Percentiles rank a stretch among this genome's conserved stretches.
Conservation (phyloP, 148 eudicot genomes). For the Rhododendron simsii region DNA sequence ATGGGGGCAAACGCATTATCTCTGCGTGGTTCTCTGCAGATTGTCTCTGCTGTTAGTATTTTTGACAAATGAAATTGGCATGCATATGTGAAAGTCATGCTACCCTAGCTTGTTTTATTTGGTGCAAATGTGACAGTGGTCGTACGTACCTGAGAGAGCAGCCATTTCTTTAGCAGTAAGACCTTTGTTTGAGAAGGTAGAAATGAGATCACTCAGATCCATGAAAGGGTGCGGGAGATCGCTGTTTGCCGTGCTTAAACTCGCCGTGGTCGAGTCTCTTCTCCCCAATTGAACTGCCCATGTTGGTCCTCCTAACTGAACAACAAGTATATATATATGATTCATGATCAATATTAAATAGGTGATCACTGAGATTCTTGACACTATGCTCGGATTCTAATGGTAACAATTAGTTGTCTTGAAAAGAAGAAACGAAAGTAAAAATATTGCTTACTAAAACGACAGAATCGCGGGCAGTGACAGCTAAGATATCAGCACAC, state of each 20-base stretch:
- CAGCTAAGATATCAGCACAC: slow-evolving; percentile 15
- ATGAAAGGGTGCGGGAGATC: slow-evolving; percentile 13
- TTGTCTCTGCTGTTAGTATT: too few species aligned
- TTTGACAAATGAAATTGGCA: too few species aligned
- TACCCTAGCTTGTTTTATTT: not conserved
- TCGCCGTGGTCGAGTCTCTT: slow-evolving; percentile 23
- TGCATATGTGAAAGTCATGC: not conserved
- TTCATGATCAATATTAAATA: too few species aligned
- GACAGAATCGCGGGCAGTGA: slow-evolving; percentile 16
- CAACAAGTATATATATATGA: too few species aligned
- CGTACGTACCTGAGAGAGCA: slow-evolving; percentile 20
- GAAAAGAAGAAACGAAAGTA: not conserved
- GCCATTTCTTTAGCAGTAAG: slow-evolving; percentile 20
- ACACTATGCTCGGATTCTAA: too few species aligned
- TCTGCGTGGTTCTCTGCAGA: too few species aligned
- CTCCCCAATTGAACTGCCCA: slow-evolving; percentile 21
- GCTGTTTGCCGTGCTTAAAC: slow-evolving; percentile 13
- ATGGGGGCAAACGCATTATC: too few species aligned
- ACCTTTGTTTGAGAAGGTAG: slow-evolving; percentile 21
- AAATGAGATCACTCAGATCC: slow-evolving; percentile 16
- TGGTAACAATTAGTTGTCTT: too few species aligned
- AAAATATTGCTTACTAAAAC: not conserved
- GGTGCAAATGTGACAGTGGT: not conserved
- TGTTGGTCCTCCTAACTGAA: slow-evolving; percentile 15
- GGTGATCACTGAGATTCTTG: too few species aligned